phyloP scores from a whole-genome alignment of 2,329 filamentous ascomycete genomes.

The Penicillium sp. region DNA sequence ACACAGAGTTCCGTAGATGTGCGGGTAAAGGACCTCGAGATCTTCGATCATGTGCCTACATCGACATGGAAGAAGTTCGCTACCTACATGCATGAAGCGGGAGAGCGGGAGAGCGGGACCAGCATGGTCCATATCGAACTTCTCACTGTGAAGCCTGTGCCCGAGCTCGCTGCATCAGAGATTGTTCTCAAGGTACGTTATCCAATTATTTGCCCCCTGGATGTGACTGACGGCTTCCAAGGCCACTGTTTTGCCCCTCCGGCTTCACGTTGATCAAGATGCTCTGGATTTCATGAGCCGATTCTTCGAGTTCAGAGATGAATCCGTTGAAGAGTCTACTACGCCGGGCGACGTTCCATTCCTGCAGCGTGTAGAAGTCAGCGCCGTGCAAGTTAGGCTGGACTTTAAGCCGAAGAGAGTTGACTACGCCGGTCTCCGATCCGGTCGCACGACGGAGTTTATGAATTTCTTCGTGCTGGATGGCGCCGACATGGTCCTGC shows the following conservation, averaged over 20 bases:
- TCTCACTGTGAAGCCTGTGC: constrained; percentile 80
- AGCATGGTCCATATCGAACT: constrained; percentile 90
- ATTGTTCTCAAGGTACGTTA: constrained; percentile 68
- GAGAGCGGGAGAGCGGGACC: constrained; percentile 79
- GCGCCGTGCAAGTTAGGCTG: constrained; percentile 76
- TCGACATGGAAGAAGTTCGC: constrained; percentile 99
- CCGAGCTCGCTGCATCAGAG: constrained; percentile 81
- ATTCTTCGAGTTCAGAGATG: constrained; percentile 97
- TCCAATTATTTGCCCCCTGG: constrained; percentile 3
- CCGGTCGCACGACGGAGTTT: constrained; percentile 92
- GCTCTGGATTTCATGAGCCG: constrained; percentile 94
- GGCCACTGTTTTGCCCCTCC: constrained; percentile 74
- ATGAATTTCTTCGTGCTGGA: constrained; percentile 98
- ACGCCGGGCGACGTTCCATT: constrained; percentile 75
- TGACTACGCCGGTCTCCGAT: constrained; percentile 87
- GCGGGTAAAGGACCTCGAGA: constrained; percentile 76
- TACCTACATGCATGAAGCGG: constrained; percentile 84
- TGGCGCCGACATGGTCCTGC: constrained; percentile 77
- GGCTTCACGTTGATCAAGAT: constrained; percentile 95
- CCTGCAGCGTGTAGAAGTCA: constrained; percentile 83
- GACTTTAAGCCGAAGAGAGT: constrained; percentile 99
- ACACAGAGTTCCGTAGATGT: constrained; percentile 86
- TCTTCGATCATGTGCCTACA: constrained; percentile 90
- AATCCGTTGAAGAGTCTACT: constrained; percentile 52
- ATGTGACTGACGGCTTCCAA: constrained; percentile 26